phyloP scores from a whole-genome alignment of 2,329 filamentous ascomycete species.

The Neodidymelliopsis sp. region DNA sequence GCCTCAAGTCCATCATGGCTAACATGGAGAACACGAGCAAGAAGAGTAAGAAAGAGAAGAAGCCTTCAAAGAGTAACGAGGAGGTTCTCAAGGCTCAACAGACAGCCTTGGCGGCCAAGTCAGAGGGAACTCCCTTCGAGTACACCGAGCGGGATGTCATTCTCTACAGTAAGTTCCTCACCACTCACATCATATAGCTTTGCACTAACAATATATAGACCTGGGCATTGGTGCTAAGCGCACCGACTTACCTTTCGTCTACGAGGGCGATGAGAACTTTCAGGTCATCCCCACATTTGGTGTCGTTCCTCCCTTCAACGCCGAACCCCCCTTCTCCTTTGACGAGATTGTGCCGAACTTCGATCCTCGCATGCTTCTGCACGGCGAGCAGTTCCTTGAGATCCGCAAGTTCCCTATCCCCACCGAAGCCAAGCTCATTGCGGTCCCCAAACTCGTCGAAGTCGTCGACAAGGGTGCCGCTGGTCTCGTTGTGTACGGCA shows the following conservation, averaged over 20 bases:
- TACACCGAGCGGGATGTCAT: slow-evolving; percentile 89
- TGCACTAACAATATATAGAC: slow-evolving; percentile 55
- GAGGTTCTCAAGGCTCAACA: slow-evolving; percentile 78
- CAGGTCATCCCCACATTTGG: slow-evolving; percentile 94
- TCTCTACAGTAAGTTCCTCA: slow-evolving; percentile 72
- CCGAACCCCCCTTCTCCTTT: slow-evolving; percentile 79
- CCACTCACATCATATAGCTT: neutral
- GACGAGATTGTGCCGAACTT: slow-evolving; percentile 92
- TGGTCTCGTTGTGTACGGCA: slow-evolving; percentile 80
- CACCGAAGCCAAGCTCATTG: slow-evolving; percentile 78
- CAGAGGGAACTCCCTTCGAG: slow-evolving; percentile 76
- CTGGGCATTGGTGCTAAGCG: slow-evolving; percentile 91
- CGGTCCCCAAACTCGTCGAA: slow-evolving; percentile 83
- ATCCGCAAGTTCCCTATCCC: slow-evolving; percentile 91
- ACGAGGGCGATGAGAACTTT: slow-evolving; percentile 91
- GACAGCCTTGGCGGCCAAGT: slow-evolving; percentile 74
- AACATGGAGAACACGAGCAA: slow-evolving; percentile 81
- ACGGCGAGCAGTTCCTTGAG: slow-evolving; percentile 98
- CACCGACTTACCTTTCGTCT: slow-evolving; percentile 85
- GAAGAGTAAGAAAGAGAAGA: slow-evolving; percentile 46
- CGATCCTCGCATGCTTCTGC: slow-evolving; percentile 96
- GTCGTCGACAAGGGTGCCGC: slow-evolving; percentile 95
- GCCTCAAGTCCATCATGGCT: slow-evolving; percentile 78
- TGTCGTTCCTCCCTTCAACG: slow-evolving; percentile 92
- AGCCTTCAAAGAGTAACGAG: slow-evolving; percentile 65